Evolutionary conservation across 1,284 basidiomycete genomes (phyloP).

Genomic region (Puccinia coronata): DNA sequence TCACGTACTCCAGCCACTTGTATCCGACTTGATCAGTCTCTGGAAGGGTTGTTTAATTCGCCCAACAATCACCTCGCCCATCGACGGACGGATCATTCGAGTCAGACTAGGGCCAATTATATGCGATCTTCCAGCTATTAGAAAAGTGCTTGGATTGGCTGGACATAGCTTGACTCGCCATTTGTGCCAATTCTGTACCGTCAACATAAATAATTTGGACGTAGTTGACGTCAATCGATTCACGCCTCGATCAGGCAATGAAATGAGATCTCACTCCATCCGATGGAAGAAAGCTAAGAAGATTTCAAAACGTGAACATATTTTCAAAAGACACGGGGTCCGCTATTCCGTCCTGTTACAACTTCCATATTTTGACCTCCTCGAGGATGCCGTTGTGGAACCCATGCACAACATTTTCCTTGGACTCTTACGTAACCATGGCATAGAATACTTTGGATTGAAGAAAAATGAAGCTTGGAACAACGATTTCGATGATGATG

Average conservation of each 20-base stretch:
- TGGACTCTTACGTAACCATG: constrained; percentile 31
- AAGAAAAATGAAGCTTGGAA: constrained; percentile 5
- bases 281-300: constrained; percentile 39
- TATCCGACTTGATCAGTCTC: constrained; percentile 50
- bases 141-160: constrained; percentile 30
- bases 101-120: constrained; percentile 15
- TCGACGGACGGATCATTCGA: constrained; percentile 18
- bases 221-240: not conserved
- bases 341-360: constrained; percentile 30
- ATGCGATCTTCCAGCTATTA: constrained; percentile 38
- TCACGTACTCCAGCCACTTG: constrained; percentile 57
- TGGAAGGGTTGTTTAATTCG: not conserved
- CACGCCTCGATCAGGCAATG: not conserved
- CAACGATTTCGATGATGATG: not conserved
- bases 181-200: constrained; percentile 23
- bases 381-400: constrained; percentile 11
- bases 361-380: constrained; percentile 32
- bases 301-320: not conserved
- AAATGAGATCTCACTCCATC: not conserved
- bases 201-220: not conserved
- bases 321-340: constrained; percentile 24
- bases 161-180: constrained; percentile 14
- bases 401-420: constrained; percentile 48
- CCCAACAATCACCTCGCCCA: not conserved
- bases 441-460: constrained; percentile 5